A percentile compares a stretch with the other conserved stretches of the same genome.
phyloP scores from a whole-genome alignment of 805 yeast species.

The Saccharomycopsis sp. region DNA sequence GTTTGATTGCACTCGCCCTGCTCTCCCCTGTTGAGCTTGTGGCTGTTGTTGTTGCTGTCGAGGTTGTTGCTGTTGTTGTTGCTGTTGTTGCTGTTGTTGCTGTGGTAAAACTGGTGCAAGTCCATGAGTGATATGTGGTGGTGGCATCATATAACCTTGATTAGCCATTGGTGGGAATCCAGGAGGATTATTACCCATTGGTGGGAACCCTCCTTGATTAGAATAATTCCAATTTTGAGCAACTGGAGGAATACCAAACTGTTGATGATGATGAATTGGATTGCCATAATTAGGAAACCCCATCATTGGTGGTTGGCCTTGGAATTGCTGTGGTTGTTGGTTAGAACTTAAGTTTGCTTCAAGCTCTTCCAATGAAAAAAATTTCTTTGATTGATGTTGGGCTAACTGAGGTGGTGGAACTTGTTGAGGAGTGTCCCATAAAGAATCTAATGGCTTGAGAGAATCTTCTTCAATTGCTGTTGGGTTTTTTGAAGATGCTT shows the following conservation, averaged over 20 bases:
- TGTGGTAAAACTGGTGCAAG: slow-evolving; percentile 27
- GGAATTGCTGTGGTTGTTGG: slow-evolving; percentile 21
- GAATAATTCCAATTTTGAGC: slow-evolving; percentile 15
- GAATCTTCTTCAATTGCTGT: slow-evolving; percentile 31
- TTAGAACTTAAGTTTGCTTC: slow-evolving; percentile 63
- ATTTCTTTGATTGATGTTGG: slow-evolving; percentile 27
- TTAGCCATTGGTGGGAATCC: slow-evolving; percentile 10
- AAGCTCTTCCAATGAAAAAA: slow-evolving; percentile 73
- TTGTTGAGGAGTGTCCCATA: slow-evolving; percentile 47
- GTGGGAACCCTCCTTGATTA: neutral
- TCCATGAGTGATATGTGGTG: slow-evolving; percentile 15
- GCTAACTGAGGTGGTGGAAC: slow-evolving; percentile 18
- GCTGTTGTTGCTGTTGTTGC: slow-evolving; percentile 24
- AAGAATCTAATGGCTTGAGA: slow-evolving; percentile 63
- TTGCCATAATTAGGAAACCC: neutral
- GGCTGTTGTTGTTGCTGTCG: slow-evolving; percentile 22
- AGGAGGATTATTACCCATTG: neutral
- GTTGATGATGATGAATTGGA: slow-evolving; percentile 2
- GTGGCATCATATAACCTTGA: neutral
- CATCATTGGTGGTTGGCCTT: slow-evolving; percentile 24
- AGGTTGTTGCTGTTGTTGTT: slow-evolving; percentile 15
- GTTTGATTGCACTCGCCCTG: slow-evolving; percentile 12
- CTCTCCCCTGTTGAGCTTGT: slow-evolving; percentile 23
- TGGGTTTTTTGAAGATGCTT: slow-evolving; percentile 38
- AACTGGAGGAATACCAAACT: slow-evolving; percentile 1